A percentile compares a stretch with the other conserved stretches of the same genome.
These are phyloP conservation scores for Orbilia ellipsospora DNA, from an alignment of 2,329 filamentous ascomycete species.

Conservation along the genomic window DNA sequence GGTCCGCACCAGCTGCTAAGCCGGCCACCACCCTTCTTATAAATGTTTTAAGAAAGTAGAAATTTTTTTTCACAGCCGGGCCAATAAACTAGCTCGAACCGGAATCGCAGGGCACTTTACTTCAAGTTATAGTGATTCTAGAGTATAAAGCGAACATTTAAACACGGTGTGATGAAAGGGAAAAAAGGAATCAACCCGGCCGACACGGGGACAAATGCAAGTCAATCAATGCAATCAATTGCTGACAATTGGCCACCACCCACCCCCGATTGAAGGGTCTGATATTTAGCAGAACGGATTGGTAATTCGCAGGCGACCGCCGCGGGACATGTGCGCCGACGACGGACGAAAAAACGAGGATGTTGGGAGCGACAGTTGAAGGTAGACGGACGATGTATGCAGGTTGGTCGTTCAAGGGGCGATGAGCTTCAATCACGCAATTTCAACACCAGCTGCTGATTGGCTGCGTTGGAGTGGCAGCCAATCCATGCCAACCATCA, in stretches of 20 bases:
- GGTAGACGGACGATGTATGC: not conserved
- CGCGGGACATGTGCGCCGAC: constrained; percentile 35
- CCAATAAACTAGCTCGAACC: constrained; percentile 13
- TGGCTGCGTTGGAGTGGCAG: constrained; percentile 5
- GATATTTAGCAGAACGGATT: not conserved
- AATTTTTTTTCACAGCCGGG: constrained; percentile 1
- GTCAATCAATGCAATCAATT: not conserved
- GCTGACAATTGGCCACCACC: not conserved
- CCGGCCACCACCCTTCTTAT: constrained; percentile 23
- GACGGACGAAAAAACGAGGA: constrained; percentile 12
- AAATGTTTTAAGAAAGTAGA: not conserved
- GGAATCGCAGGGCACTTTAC: constrained; percentile 8
- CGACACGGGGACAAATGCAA: constrained; percentile 7
- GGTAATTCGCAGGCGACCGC: not conserved
- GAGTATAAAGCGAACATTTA: too few species aligned
- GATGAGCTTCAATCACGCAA: constrained; percentile 52
- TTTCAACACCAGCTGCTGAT: constrained; percentile 23
- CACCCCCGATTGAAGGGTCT: not conserved
- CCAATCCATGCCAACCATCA: too few species aligned
- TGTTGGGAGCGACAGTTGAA: not conserved
- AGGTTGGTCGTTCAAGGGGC: constrained; percentile 13
- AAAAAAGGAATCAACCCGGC: not conserved
- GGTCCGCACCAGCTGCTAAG: constrained; percentile 25
- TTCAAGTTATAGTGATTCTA: too few species aligned
- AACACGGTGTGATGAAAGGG: constrained; percentile 24